Percentiles rank a stretch among this genome's conserved stretches.
phyloP scores from a whole-genome alignment of 2,329 filamentous ascomycete species.

The Thermomyces lanuginosus region DNA sequence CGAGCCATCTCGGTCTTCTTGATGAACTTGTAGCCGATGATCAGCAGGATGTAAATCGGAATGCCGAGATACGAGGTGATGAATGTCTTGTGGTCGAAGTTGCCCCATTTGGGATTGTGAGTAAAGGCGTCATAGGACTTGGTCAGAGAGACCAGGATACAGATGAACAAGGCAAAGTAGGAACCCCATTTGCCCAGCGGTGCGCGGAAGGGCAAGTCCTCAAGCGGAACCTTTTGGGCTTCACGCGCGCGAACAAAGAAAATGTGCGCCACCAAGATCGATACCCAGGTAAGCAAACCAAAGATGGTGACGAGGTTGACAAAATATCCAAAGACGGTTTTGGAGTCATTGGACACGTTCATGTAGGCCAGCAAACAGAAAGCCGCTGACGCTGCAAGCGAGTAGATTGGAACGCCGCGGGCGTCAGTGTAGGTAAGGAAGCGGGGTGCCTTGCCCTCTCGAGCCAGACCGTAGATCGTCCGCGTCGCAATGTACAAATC shows the following conservation, averaged over 20 bases:
- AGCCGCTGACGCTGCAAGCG: slow-evolving; percentile 41
- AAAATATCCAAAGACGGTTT: slow-evolving; percentile 44
- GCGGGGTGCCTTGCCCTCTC: slow-evolving; percentile 50
- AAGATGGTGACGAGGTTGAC: slow-evolving; percentile 49
- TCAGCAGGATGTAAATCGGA: slow-evolving; percentile 50
- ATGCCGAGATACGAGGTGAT: slow-evolving; percentile 61
- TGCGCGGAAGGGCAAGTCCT: slow-evolving; percentile 44
- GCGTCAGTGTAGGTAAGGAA: slow-evolving; percentile 54
- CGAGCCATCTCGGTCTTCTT: slow-evolving; percentile 38
- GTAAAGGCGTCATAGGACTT: slow-evolving; percentile 65
- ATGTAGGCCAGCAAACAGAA: slow-evolving; percentile 52
- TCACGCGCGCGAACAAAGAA: slow-evolving; percentile 44
- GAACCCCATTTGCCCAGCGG: slow-evolving; percentile 55
- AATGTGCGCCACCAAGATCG: slow-evolving; percentile 50
- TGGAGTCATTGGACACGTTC: slow-evolving; percentile 41
- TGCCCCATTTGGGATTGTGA: slow-evolving; percentile 19
- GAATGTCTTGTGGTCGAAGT: slow-evolving; percentile 56
- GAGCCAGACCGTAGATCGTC: slow-evolving; percentile 54
- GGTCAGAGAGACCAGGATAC: slow-evolving; percentile 54
- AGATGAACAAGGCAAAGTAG: slow-evolving; percentile 48
- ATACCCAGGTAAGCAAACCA: slow-evolving; percentile 48
- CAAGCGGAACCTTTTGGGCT: slow-evolving; percentile 40
- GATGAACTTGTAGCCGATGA: slow-evolving; percentile 47
- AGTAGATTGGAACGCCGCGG: slow-evolving; percentile 50
- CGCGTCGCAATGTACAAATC: slow-evolving; percentile 60